Conservation (phyloP, 371 early-diverging fungal genomes). For the Circinella umbellata region DNA sequence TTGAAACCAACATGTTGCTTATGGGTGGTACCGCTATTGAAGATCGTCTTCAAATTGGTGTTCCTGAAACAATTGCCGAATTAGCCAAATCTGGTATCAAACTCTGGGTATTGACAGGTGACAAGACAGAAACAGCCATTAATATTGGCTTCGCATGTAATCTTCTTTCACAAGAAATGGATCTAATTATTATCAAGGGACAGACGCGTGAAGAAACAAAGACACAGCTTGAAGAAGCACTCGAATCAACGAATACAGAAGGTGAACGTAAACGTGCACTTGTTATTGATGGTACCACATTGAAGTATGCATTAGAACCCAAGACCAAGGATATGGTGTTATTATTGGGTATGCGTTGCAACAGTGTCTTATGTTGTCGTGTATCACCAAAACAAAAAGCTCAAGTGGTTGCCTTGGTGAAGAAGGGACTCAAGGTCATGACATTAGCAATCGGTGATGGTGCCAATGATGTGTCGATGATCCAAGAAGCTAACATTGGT, state of each 20-base stretch:
- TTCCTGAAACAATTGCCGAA: constrained; percentile 90
- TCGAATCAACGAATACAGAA: constrained; percentile 17
- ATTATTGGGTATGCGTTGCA: constrained; percentile 68
- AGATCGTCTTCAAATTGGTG: constrained; percentile 92
- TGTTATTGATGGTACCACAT: constrained; percentile 90
- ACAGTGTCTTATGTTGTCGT: constrained; percentile 86
- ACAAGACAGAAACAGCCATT: constrained; percentile 98
- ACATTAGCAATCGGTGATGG: constrained; percentile 90
- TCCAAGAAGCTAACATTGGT: constrained; percentile 90
- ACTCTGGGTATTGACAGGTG: constrained; percentile 99
- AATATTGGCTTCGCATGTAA: constrained; percentile 93
- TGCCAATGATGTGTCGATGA: constrained; percentile 95
- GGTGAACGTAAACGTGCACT: constrained; percentile 55
- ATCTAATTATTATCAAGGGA: constrained; percentile 69
- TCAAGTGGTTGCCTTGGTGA: constrained; percentile 69
- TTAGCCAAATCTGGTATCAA: constrained; percentile 92
- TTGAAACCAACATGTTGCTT: constrained; percentile 73
- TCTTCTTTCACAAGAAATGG: constrained; percentile 68
- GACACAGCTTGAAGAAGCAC: constrained; percentile 42
- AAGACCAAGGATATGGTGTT: constrained; percentile 62
- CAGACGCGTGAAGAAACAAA: constrained; percentile 62
- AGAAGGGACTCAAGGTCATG: constrained; percentile 70
- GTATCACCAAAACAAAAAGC: constrained; percentile 92
- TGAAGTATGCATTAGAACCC: constrained; percentile 78
- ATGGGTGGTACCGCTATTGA: constrained; percentile 93